Base-by-base conservation (phyloP, 1,284 basidiomycete genomes). In the Singerocomus inundabilis region DNA sequence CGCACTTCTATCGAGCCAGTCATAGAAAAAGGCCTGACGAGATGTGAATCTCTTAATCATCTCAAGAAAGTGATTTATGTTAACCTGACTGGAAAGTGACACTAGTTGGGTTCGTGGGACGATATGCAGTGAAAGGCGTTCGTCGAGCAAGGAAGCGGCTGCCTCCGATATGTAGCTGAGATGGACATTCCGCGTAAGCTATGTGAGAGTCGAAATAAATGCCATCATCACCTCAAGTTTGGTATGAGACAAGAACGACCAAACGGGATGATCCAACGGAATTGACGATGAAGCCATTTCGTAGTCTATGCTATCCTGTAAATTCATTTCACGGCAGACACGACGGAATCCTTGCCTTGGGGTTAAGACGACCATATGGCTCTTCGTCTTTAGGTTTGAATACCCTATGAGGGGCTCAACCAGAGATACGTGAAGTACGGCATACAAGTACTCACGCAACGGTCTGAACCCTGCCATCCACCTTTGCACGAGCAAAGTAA, bases 351-450 rank as follows among this genome's bases (percentile, higher is more conserved):
- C 57, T 37, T 44, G 81, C 85, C 77, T 91, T 91, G 5, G 91
- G 91, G 64, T 93, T 93, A 18, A 92, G 72, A 31, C 83, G 76
- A 28, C 88, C 88, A 60, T 91, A 91, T 4, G 89, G 89, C 58
- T 93, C 91, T 66, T 93, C 91, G 60, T 93, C 91, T 63, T 93
- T 92, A 2, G 91, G 91, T 64, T 94, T 93, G 70, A 93, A 93
- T 6, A 93, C 87, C 16, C 88, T 91, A 54, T 15, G 6, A 6
- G 32, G 49, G 34, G 46, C 32, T 57, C 48, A 34, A 41, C 51
- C 10, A 51, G 33, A 21, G 4, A 15, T 15, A 24, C 18, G 38
- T 16, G 48, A 31, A 30, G 37, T 38, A 11, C 18, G 33, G 24
- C 13, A 21, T 30, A 29, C 37, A 47, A 24, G 13, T 15, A 73